Percentiles rank a stretch among this genome's conserved stretches.
Conservation (phyloP, 257 asterid species). For the Solanum microdontum region DNA sequence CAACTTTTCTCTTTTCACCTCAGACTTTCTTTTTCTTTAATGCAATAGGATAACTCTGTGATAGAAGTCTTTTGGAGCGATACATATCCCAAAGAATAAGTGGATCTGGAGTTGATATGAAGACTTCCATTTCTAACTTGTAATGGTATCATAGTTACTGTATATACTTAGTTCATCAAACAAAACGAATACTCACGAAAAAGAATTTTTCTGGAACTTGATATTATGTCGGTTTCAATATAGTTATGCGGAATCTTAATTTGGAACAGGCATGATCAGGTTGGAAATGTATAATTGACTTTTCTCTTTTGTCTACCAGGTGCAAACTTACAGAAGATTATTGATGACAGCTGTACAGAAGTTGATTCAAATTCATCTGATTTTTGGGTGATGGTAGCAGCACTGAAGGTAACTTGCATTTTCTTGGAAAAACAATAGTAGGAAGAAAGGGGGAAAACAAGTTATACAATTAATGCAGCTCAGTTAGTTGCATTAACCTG, state of each 20-base stretch:
- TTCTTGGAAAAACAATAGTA: background rate
- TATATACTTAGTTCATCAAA: background rate
- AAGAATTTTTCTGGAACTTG: background rate
- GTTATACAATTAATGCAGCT: background rate
- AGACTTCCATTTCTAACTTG: background rate
- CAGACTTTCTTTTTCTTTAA: background rate
- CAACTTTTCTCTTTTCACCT: background rate
- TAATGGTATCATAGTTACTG: background rate
- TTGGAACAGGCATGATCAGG: background rate
- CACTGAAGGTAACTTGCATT: conserved; percentile 53
- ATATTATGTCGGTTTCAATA: background rate
- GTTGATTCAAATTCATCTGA: conserved; percentile 72
- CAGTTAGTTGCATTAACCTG: background rate
- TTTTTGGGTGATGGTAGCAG: conserved; percentile 95
- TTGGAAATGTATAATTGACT: background rate
- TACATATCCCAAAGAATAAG: background rate
- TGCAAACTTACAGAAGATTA: conserved; percentile 47
- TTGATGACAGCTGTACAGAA: conserved; percentile 60
- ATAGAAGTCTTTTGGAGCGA: background rate
- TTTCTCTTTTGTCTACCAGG: conserved; percentile 38
- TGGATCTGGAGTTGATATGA: background rate
- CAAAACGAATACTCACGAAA: background rate
- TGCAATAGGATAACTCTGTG: background rate
- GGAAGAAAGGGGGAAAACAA: background rate
- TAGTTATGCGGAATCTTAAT: background rate